These are phyloP conservation scores for Ciborinia camelliae DNA, from an alignment of 2,329 filamentous ascomycete species.

Conservation along the genomic window DNA sequence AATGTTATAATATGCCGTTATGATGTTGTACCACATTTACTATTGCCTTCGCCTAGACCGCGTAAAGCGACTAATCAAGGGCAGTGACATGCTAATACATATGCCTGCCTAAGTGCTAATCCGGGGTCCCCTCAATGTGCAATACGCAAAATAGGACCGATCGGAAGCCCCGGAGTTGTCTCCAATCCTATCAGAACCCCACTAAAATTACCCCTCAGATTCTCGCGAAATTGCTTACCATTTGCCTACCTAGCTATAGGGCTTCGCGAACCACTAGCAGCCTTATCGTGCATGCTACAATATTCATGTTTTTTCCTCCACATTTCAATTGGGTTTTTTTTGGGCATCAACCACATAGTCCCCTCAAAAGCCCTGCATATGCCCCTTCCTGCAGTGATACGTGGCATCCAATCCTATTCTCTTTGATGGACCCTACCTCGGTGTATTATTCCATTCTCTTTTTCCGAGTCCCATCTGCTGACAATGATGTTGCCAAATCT, in stretches of 20 bases:
- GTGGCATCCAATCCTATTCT: background rate
- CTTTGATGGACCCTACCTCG: background rate
- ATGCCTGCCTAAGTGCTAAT: background rate
- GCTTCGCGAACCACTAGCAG: background rate
- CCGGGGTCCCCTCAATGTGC: background rate
- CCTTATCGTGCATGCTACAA: background rate
- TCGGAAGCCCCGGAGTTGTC: background rate
- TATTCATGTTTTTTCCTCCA: background rate
- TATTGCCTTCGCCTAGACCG: background rate
- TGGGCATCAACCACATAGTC: background rate
- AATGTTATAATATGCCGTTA: background rate
- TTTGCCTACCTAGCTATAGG: background rate
- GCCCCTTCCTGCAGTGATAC: background rate
- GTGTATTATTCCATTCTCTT: too few relatives aligned
- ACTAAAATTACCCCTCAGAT: background rate
- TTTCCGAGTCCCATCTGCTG: background rate
- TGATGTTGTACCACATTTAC: background rate
- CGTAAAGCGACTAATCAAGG: background rate
- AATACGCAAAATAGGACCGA: background rate
- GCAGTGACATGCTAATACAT: conserved; percentile 4
- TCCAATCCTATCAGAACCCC: background rate
- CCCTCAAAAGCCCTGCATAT: background rate
- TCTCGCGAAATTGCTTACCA: background rate
- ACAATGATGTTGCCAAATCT: background rate
- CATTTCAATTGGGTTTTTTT: background rate